phyloP scores from a whole-genome alignment of 1,284 basidiomycete species.

The Boletus subluridellus region DNA sequence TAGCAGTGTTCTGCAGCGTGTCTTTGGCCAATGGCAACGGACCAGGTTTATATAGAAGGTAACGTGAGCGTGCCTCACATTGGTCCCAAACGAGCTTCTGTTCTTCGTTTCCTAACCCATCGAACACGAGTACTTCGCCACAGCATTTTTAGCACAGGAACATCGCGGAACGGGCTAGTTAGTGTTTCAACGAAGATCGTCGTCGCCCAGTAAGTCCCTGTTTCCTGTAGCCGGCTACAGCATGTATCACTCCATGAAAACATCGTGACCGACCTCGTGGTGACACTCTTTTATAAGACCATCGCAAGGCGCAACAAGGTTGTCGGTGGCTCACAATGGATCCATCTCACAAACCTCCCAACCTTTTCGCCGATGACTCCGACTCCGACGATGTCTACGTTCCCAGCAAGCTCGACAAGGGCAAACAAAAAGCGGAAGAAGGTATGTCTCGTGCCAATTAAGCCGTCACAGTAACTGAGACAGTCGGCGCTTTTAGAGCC shows the following conservation, averaged over 20 bases:
- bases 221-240: neutral
- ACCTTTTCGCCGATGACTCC: neutral
- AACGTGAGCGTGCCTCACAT: neutral
- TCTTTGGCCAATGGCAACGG: neutral
- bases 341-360: too few relatives aligned
- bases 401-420: conserved; percentile 20
- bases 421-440: conserved; percentile 21
- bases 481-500: conserved; percentile 11
- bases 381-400: neutral
- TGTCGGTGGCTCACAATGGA: too few relatives aligned
- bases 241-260: too few relatives aligned
- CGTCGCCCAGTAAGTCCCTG: conserved; percentile 5
- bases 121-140: conserved; percentile 1
- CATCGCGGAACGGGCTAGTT: conserved; percentile 3
- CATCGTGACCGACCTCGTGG: too few relatives aligned
- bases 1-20: neutral
- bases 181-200: conserved; percentile 6
- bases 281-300: too few relatives aligned
- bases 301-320: too few relatives aligned
- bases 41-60: too few relatives aligned
- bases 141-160: conserved; percentile 4
- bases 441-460: conserved; percentile 4
- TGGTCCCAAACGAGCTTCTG: neutral
- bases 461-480: neutral
- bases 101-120: neutral